phyloP scores from a whole-genome alignment of 1,284 basidiomycete genomes.

The Cryptococcus deneoformans region DNA sequence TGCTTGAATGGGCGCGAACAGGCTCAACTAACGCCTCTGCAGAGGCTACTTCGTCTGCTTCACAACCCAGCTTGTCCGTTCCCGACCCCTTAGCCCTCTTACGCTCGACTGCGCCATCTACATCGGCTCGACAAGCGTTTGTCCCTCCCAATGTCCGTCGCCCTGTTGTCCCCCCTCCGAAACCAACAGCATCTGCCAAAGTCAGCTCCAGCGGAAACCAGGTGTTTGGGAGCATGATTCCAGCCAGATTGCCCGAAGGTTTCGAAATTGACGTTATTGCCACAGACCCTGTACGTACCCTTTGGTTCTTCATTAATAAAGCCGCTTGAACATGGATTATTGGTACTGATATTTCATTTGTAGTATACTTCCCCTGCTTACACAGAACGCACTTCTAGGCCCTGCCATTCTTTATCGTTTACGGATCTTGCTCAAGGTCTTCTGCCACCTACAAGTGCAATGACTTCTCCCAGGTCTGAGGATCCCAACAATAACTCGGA shows the following conservation, averaged over 20 bases:
- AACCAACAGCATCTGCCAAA: background rate
- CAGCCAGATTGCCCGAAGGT: constrained; percentile 13
- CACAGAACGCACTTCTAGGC: constrained; percentile 52
- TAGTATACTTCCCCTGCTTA: constrained; percentile 59
- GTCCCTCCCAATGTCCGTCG: constrained; percentile 35
- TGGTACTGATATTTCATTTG: background rate
- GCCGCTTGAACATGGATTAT: too few species aligned
- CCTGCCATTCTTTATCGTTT: constrained; percentile 57
- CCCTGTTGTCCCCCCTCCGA: background rate
- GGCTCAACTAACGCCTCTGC: constrained; percentile 1
- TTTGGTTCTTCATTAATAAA: background rate
- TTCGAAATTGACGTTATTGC: constrained; percentile 33
- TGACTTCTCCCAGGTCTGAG: constrained; percentile 10
- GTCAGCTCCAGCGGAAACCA: constrained; percentile 1
- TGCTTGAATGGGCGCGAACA: constrained; percentile 43
- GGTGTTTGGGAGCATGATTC: constrained; percentile 8
- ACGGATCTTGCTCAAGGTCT: constrained; percentile 56
- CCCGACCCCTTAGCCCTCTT: constrained; percentile 17
- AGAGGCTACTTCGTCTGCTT: background rate
- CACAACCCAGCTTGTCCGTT: background rate
- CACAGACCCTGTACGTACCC: constrained; percentile 51
- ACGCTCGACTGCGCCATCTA: background rate
- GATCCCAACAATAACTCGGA: background rate
- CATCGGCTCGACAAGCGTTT: constrained; percentile 25
- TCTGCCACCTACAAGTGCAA: constrained; percentile 41